Evolutionary conservation across 129 eudicot genomes (phyloP), one percentile per base, ranked within the genome.

Genomic region (Erigeron canadensis): DNA sequence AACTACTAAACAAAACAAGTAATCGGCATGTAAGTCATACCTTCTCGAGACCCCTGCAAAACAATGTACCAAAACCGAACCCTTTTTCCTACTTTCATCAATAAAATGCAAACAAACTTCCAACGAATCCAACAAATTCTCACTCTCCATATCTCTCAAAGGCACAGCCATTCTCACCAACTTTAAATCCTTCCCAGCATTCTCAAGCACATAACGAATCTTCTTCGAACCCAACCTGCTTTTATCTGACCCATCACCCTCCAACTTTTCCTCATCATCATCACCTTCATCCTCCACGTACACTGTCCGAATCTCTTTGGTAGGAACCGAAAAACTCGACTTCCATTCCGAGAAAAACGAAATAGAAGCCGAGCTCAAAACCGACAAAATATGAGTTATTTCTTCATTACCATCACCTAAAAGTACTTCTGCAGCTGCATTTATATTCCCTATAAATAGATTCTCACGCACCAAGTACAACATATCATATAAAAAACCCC

Each of bases 11-110:
- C 42, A 22, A 28, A 67, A 47, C 56, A 73, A 61, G 19, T 15
- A 53, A 43, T n/a, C 11, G 38, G 55, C 23, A 47, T 65, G 19
- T 44, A 54, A 77, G 38, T 47, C 60, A 21, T 82, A 93, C 98
- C 98, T 93, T 83, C 98, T 89, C 37, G 98, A 93, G 22, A 93
- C 95, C 70, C 98, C 98, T 21, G 98, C 98, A 81, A 93, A 93
- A 76, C 98, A 93, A 81, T 93, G 98, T 15, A 93, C 98, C 83
- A 93, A 81, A 83, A 93, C 83, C n/a, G 89, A 76, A 15, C 96
- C 98, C 28, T 81, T 72, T 75, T 89, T 86, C 81, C 96, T 80
- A 77, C 90, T 89, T 55, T 84, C 82, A 44, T 87, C 90, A 53
- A 93, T 93, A 72, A 93, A 93, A 87, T 93, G 95, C 83, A 93